Conservation (phyloP, 495 filamentous ascomycete species). For the Penicillium bovifimosum region DNA sequence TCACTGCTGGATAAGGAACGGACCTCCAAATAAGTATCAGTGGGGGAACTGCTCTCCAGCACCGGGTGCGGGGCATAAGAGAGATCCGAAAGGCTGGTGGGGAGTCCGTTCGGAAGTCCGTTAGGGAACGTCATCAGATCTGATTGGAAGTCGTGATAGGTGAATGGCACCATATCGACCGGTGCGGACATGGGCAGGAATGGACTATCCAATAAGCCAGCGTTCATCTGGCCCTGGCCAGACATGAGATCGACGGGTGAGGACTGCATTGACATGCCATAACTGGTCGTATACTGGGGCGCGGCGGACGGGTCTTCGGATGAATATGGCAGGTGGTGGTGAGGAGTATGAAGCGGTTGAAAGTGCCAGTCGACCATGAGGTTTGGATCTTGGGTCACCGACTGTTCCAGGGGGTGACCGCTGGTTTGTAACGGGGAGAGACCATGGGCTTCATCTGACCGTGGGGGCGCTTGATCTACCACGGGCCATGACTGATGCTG, state of each 20-base stretch:
- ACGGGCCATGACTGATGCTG: conserved; percentile 40
- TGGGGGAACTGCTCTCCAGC: conserved; percentile 74
- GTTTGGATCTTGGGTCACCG: conserved; percentile 39
- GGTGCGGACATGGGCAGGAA: conserved; percentile 63
- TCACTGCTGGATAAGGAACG: conserved; percentile 79
- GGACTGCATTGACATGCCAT: conserved; percentile 47
- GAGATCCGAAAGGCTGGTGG: conserved; percentile 51
- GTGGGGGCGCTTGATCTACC: conserved; percentile 35
- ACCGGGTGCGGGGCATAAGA: conserved; percentile 41
- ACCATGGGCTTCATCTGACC: conserved; percentile 35
- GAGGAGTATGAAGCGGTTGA: conserved; percentile 42
- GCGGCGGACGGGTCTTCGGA: conserved; percentile 46
- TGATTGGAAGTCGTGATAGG: conserved; percentile 69
- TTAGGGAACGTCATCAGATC: conserved; percentile 51
- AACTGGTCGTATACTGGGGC: conserved; percentile 44
- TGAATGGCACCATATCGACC: conserved; percentile 61
- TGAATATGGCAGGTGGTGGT: conserved; percentile 38
- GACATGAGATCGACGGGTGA: conserved; percentile 67
- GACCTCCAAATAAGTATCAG: conserved; percentile 76
- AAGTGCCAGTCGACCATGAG: conserved; percentile 49
- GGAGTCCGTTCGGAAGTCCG: conserved; percentile 50
- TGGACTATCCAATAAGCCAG: conserved; percentile 58
- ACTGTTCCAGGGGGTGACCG: conserved; percentile 44
- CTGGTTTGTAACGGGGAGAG: conserved; percentile 44
- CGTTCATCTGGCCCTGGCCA: conserved; percentile 57